A percentile compares a stretch with the other conserved stretches of the same genome.
These are phyloP conservation scores for Durotheca rogersii DNA, from an alignment of 495 filamentous ascomycete species.

Conservation along the genomic window DNA sequence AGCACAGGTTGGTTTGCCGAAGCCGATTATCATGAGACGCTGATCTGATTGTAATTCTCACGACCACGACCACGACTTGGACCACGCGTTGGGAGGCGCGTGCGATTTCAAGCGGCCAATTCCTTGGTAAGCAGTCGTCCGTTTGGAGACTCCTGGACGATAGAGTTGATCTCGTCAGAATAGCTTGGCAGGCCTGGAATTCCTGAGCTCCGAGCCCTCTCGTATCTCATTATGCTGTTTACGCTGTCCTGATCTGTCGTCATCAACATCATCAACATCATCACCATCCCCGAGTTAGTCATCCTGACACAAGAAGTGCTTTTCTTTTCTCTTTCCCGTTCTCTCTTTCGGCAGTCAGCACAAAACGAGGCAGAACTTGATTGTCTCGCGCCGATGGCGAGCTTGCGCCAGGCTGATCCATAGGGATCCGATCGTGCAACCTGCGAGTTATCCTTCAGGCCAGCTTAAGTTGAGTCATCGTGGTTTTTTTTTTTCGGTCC, in stretches of 20 bases:
- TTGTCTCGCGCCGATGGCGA: conserved; percentile 26
- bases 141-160: too few species aligned
- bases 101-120: neutral
- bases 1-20: conserved; percentile 16
- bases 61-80: conserved; percentile 1
- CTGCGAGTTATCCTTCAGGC: conserved; percentile 15
- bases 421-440: conserved; percentile 21
- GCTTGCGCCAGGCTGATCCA: conserved; percentile 1
- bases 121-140: neutral
- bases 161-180: neutral
- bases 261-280: conserved; percentile 7
- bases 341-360: conserved; percentile 1
- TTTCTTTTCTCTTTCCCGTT: too few species aligned
- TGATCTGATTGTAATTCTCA: conserved; percentile 14
- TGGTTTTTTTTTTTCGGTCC: conserved; percentile 16
- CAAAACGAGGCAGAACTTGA: conserved; percentile 15
- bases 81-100: neutral
- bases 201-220: too few species aligned
- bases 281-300: conserved; percentile 6
- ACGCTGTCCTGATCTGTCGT: too few species aligned
- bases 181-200: conserved; percentile 8
- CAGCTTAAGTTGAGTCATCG: conserved; percentile 30
- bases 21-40: conserved; percentile 24
- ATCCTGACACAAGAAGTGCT: too few species aligned
- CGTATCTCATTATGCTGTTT: too few species aligned